phyloP scores from a whole-genome alignment of 345 rosid species.

The Ceriops zippeliana region DNA sequence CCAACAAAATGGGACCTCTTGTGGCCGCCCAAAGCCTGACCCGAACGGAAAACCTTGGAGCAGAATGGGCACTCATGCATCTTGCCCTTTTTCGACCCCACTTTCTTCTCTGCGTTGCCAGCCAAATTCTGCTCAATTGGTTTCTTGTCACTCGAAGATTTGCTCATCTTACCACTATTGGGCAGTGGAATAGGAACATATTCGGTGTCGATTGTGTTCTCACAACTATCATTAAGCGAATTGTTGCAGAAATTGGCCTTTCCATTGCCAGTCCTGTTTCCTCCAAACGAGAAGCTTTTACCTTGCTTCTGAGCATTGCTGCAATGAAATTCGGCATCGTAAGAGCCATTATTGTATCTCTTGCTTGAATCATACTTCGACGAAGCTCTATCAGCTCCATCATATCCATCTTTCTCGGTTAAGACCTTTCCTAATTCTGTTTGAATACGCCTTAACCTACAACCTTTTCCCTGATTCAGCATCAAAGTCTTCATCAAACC shows the following conservation, averaged over 20 bases:
- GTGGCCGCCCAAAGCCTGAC: conserved; percentile 95
- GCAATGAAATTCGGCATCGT: conserved; percentile 20
- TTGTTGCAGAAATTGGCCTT: conserved; percentile 35
- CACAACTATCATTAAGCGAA: conserved; percentile 46
- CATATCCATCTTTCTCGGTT: conserved; percentile 19
- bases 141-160: conserved; percentile 29
- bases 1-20: conserved; percentile 94
- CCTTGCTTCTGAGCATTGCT: conserved; percentile 34
- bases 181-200: conserved; percentile 36
- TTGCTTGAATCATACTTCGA: conserved; percentile 44
- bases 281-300: conserved; percentile 24
- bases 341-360: conserved; percentile 32
- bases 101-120: conserved; percentile 32
- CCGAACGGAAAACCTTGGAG: conserved; percentile 78
- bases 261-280: conserved; percentile 30
- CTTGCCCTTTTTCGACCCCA: conserved; percentile 44
- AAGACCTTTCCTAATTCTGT: conserved; percentile 28
- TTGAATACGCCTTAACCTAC: conserved; percentile 33
- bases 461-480: conserved; percentile 35
- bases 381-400: conserved; percentile 32
- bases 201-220: conserved; percentile 46
- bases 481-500: conserved; percentile 32
- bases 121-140: conserved; percentile 19
- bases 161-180: conserved; percentile 12
- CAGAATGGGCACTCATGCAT: conserved; percentile 89